These are phyloP conservation scores for Rhodofomes roseus DNA, from an alignment of 1,284 basidiomycete species.

Conservation along the genomic window DNA sequence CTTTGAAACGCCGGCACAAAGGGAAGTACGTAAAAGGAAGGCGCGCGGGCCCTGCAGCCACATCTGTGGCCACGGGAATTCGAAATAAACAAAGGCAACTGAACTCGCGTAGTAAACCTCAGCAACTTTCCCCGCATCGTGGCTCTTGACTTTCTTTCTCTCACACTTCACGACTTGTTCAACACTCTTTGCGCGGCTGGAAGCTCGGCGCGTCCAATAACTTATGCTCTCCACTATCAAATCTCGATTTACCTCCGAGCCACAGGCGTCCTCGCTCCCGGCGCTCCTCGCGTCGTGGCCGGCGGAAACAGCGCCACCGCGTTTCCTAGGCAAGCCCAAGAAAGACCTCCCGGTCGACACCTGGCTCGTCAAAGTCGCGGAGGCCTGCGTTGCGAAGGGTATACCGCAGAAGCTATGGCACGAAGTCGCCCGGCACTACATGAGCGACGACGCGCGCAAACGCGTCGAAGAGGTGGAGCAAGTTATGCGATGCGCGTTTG, in stretches of 20 bases:
- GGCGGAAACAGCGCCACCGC: constrained; percentile 29
- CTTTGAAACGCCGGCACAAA: too few relatives aligned
- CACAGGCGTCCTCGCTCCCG: background rate
- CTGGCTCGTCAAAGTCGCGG: constrained; percentile 62
- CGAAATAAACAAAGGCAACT: too few relatives aligned
- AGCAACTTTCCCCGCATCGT: too few relatives aligned
- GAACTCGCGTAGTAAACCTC: too few relatives aligned
- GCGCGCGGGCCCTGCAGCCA: too few relatives aligned
- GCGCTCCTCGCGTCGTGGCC: background rate
- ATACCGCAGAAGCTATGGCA: constrained; percentile 71
- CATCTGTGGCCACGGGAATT: too few relatives aligned
- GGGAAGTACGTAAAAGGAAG: too few relatives aligned
- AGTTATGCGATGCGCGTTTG: constrained; percentile 62
- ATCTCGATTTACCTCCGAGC: background rate
- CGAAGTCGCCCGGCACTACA: constrained; percentile 67
- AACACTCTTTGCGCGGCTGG: background rate
- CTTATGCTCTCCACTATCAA: background rate
- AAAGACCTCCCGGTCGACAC: constrained; percentile 58
- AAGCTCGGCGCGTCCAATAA: background rate
- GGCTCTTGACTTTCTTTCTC: too few relatives aligned
- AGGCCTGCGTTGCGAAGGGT: constrained; percentile 55
- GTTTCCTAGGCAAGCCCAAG: constrained; percentile 59
- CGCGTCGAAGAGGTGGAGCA: constrained; percentile 62
- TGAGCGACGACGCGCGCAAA: constrained; percentile 58
- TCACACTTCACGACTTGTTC: background rate